These are phyloP conservation scores for Hyparrhenia diplandra DNA, from an alignment of 176 grass and related monocot genomes.

Conservation along the genomic window DNA sequence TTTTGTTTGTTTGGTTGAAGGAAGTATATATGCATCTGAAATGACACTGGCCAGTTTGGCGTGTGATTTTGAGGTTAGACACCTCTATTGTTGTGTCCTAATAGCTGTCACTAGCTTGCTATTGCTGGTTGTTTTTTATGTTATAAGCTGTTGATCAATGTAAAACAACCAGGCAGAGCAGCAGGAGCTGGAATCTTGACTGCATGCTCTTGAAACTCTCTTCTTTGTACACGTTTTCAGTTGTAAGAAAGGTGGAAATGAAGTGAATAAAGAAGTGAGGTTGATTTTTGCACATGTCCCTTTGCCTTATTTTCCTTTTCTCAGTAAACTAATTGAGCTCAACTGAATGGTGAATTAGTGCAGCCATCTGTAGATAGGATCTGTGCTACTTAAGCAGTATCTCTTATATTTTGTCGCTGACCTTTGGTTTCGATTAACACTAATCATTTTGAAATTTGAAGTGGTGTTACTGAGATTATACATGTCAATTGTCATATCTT, in stretches of 20 bases:
- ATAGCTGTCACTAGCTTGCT: not conserved
- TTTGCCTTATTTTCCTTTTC: not conserved
- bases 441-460: not conserved
- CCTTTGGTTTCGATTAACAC: not conserved
- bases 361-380: not conserved
- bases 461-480: not conserved
- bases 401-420: not conserved
- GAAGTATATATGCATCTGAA: constrained; percentile 23
- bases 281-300: too few species aligned
- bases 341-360: not conserved
- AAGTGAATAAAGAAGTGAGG: not conserved
- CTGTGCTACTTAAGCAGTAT: not conserved
- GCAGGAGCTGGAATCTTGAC: not conserved
- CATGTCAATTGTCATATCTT: not conserved
- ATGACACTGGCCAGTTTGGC: not conserved
- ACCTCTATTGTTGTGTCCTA: not conserved
- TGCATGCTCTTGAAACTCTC: not conserved
- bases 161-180: not conserved
- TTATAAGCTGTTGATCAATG: not conserved
- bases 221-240: constrained; percentile 3
- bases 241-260: not conserved
- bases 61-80: not conserved
- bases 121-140: not conserved
- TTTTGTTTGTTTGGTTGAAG: constrained; percentile 8
- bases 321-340: not conserved